phyloP scores from a whole-genome alignment of 1,139 yeast genomes.

The Lodderomyces orthopsilosis region DNA sequence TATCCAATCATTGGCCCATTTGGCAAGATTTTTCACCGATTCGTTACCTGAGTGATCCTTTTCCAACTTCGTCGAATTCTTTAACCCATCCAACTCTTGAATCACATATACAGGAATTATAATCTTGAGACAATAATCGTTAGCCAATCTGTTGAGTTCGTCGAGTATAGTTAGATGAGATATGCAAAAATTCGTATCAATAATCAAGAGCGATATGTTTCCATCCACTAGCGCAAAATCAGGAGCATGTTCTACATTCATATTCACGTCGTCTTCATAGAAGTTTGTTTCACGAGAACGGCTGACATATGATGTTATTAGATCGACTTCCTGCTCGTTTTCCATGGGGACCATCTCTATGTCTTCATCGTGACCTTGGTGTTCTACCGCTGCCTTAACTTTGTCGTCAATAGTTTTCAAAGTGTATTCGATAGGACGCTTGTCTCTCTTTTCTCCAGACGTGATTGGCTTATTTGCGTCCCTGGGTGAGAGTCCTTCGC shows the following conservation, averaged over 20 bases:
- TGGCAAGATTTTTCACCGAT: constrained; percentile 33
- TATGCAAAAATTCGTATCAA: constrained; percentile 77
- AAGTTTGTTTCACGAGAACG: constrained; percentile 21
- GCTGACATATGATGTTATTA: constrained; percentile 29
- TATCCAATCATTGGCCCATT: constrained; percentile 80
- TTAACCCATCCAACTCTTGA: constrained; percentile 78
- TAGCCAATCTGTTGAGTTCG: constrained; percentile 40
- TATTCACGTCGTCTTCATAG: constrained; percentile 17
- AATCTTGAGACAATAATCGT: constrained; percentile 44
- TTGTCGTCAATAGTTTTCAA: constrained; percentile 32
- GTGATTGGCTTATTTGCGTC: constrained; percentile 34
- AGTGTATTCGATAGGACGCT: constrained; percentile 24
- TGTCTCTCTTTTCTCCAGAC: constrained; percentile 21
- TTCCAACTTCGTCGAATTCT: constrained; percentile 33
- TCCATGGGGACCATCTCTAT: constrained; percentile 53
- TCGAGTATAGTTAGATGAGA: constrained; percentile 61
- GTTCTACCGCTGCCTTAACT: constrained; percentile 26
- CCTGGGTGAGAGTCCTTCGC: constrained; percentile 31
- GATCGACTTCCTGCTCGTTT: constrained; percentile 42
- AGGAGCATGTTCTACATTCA: constrained; percentile 13
- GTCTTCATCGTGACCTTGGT: constrained; percentile 30
- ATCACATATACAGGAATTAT: constrained; percentile 71
- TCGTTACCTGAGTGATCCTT: constrained; percentile 17
- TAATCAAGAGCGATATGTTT: constrained; percentile 44
- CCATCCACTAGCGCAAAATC: constrained; percentile 17